Evolutionary conservation across 352 stramenopile genomes (phyloP), one percentile per base, ranked within the genome.

Genomic region (Globisporangium paroecandrum): DNA sequence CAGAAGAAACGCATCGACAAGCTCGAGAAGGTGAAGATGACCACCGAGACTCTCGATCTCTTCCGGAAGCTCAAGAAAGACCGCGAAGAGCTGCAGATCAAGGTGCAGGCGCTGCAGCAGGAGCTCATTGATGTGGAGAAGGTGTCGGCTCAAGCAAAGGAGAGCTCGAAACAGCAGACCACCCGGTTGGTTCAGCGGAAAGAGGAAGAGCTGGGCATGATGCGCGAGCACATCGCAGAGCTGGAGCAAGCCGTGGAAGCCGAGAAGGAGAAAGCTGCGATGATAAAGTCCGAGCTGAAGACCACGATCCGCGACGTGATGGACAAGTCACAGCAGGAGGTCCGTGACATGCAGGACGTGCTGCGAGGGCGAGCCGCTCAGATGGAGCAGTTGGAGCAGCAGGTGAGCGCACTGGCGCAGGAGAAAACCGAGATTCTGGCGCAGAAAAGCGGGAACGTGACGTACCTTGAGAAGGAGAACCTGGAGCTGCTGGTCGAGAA

Each of bases 21-120:
- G 69, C 76, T 93, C 41, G 85, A 93, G 41, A 87, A 89, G 69
- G 83, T 91, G 22, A 93, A 93, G 72, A 93, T 93, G 85, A 93
- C 85, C 8, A 91, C 73, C 0, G 83, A 89, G 38, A 90, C 74
- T 24, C 71, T 90, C 27, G 77, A 89, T 53, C 55, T 91, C 51
- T 93, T 91, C 72, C 82, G 76, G 3, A 89, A 81, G 63, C 53
- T 93, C 51, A 91, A 90, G 74, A 75, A 70, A 29, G 78, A 87
- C 58, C 81, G 85, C 25, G 57, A 81, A 29, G 70, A 81, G 27
- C 71, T 93, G 34, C 77, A 87, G 41, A 24, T 66, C 3, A 79
- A 78, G 46, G 83, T 87, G 27, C 60, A 77, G n/a, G 56, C 65
- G 38, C 47, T 83, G 38, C 61, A 83, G 64, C 51, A 73, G n/a